Conservation (phyloP, 2,329 filamentous ascomycete species). For the Anthostomella pinea region DNA sequence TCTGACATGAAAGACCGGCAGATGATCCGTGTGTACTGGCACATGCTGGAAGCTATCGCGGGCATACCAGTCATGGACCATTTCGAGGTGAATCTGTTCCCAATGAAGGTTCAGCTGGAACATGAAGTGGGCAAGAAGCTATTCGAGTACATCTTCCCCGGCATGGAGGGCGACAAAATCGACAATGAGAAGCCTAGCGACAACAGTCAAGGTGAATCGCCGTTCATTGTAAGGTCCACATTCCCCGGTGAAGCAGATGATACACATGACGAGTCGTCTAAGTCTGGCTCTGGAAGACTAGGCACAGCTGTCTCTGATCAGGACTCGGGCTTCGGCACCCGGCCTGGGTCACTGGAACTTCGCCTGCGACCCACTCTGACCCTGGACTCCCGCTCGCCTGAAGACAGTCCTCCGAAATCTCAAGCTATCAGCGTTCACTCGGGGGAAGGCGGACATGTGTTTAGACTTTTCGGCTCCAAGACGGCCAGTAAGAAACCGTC, state of each 20-base stretch:
- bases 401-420: constrained; percentile 35
- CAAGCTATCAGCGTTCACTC: constrained; percentile 51
- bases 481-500: constrained; percentile 52
- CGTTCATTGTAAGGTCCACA: constrained; percentile 53
- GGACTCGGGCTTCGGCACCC: constrained; percentile 55
- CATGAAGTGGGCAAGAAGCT: constrained; percentile 87
- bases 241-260: constrained; percentile 40
- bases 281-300: constrained; percentile 39
- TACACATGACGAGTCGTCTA: constrained; percentile 38
- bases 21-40: constrained; percentile 94
- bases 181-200: too few species aligned
- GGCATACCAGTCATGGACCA: constrained; percentile 96
- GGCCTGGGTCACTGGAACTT: constrained; percentile 73
- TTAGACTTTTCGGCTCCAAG: constrained; percentile 52
- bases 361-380: constrained; percentile 80
- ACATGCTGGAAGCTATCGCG: constrained; percentile 96
- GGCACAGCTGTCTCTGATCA: constrained; percentile 40
- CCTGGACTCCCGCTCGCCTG: constrained; percentile 43
- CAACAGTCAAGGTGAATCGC: constrained; percentile 56
- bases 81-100: constrained; percentile 92
- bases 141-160: constrained; percentile 97
- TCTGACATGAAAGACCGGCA: constrained; percentile 62
- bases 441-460: constrained; percentile 44
- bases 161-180: constrained; percentile 60
- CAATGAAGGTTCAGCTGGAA: constrained; percentile 90